Evolutionary conservation across 2,329 filamentous ascomycete species (phyloP).

Genomic region (Epichloe gansuensis): DNA sequence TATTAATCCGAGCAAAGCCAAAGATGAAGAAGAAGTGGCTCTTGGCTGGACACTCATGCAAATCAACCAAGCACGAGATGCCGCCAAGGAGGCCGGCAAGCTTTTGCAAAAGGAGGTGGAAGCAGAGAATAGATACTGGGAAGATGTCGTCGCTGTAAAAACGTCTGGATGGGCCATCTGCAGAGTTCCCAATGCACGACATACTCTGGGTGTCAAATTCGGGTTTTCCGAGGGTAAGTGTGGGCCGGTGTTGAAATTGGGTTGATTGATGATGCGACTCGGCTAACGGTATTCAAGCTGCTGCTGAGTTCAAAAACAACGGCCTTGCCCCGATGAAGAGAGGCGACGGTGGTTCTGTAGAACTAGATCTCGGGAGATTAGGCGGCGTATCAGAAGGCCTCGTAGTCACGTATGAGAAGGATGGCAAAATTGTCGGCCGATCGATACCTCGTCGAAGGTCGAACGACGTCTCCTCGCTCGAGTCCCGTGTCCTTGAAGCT

Average conservation of each 20-base stretch:
- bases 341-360: conserved; percentile 59
- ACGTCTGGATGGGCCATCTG: conserved; percentile 80
- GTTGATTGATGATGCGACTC: too few relatives aligned
- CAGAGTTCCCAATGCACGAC: conserved; percentile 57
- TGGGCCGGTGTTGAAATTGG: not conserved
- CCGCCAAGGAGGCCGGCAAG: conserved; percentile 57
- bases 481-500: conserved; percentile 58
- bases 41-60: conserved; percentile 68
- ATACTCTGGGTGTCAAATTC: conserved; percentile 73
- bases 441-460: conserved; percentile 38
- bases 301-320: conserved; percentile 47
- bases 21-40: conserved; percentile 44
- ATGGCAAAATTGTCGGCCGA: conserved; percentile 45
- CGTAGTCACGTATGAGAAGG: conserved; percentile 50
- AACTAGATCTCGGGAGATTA: conserved; percentile 51
- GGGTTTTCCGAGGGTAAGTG: conserved; percentile 64
- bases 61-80: conserved; percentile 61
- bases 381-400: conserved; percentile 45
- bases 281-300: conserved; percentile 22
- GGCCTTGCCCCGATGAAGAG: conserved; percentile 73
- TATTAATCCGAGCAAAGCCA: conserved; percentile 38
- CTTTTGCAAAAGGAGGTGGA: conserved; percentile 65
- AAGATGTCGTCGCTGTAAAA: conserved; percentile 67
- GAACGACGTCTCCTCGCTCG: conserved; percentile 40
- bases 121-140: conserved; percentile 79